phyloP scores from a whole-genome alignment of 2,329 filamentous ascomycete genomes.

The Zymoseptoria ardabiliae region DNA sequence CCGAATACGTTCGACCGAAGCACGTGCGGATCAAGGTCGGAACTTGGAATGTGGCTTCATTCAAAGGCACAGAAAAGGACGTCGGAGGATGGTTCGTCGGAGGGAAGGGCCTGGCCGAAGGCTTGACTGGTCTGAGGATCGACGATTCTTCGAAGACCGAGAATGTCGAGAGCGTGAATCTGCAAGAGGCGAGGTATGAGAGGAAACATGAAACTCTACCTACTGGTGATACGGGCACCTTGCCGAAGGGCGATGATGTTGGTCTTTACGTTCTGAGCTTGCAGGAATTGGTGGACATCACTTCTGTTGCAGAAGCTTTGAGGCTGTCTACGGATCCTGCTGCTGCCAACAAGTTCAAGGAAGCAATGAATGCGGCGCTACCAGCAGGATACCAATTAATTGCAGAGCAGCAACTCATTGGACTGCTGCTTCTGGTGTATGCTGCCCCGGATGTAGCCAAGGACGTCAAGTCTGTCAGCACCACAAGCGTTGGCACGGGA shows the following conservation, averaged over 20 bases:
- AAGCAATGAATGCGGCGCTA: constrained; percentile 63
- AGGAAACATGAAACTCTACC: constrained; percentile 40
- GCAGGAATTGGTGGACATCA: constrained; percentile 87
- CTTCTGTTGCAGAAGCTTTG: constrained; percentile 70
- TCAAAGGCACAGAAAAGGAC: constrained; percentile 79
- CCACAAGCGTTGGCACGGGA: constrained; percentile 77
- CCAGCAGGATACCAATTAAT: constrained; percentile 71
- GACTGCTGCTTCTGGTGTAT: constrained; percentile 76
- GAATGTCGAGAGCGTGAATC: constrained; percentile 37
- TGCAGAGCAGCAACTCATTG: constrained; percentile 76
- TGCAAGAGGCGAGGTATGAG: constrained; percentile 41
- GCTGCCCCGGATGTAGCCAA: constrained; percentile 68
- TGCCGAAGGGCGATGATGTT: constrained; percentile 60
- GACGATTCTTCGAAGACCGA: constrained; percentile 14
- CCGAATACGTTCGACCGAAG: constrained; percentile 71
- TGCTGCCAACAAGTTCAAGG: constrained; percentile 71
- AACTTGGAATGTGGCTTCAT: constrained; percentile 88
- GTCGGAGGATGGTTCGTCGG: constrained; percentile 81
- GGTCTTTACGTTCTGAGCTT: constrained; percentile 84
- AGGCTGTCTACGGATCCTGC: constrained; percentile 66
- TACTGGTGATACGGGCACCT: constrained; percentile 35
- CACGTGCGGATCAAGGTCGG: constrained; percentile 81
- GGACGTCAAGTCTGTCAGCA: constrained; percentile 74
- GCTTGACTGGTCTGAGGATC: constrained; percentile 48
- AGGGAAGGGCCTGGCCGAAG: constrained; percentile 61